Evolutionary conservation across 1,284 basidiomycete genomes (phyloP).

Genomic region (Ceratobasidium sp.): DNA sequence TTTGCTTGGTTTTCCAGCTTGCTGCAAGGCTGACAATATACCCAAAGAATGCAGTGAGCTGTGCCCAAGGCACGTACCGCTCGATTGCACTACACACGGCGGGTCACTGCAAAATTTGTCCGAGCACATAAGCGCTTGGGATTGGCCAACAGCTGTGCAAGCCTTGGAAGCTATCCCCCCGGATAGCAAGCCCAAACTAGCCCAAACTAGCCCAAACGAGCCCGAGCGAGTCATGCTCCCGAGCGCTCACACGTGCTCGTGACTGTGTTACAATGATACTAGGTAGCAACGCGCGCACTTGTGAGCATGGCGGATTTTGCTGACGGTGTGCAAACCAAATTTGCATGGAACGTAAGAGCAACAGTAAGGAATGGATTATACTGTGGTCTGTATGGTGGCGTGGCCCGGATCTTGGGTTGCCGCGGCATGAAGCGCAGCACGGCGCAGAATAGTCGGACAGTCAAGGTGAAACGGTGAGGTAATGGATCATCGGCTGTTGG

Average conservation of each 20-base stretch:
- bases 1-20: too few relatives aligned
- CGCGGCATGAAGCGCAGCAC: conserved; percentile 81
- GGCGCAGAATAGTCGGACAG: conserved; percentile 82
- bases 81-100: conserved; percentile 74
- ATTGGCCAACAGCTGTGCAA: too few relatives aligned
- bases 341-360: conserved; percentile 88
- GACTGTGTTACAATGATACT: too few relatives aligned
- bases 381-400: conserved; percentile 67
- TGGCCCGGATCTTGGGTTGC: conserved; percentile 72
- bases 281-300: too few relatives aligned
- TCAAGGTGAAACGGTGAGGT: conserved; percentile 75
- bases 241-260: too few relatives aligned
- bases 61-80: conserved; percentile 86
- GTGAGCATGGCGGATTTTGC: too few relatives aligned
- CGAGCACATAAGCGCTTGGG: too few relatives aligned
- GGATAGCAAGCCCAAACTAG: too few relatives aligned
- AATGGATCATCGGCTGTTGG: conserved; percentile 57
- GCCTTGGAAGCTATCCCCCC: too few relatives aligned
- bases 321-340: conserved; percentile 70
- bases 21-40: conserved; percentile 63
- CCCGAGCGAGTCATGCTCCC: too few relatives aligned
- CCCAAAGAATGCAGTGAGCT: conserved; percentile 74
- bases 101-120: conserved; percentile 47
- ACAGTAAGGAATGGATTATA: conserved; percentile 90
- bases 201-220: too few relatives aligned